phyloP scores from a whole-genome alignment of 2,329 filamentous ascomycete species.

The Xylariaceae sp. region DNA sequence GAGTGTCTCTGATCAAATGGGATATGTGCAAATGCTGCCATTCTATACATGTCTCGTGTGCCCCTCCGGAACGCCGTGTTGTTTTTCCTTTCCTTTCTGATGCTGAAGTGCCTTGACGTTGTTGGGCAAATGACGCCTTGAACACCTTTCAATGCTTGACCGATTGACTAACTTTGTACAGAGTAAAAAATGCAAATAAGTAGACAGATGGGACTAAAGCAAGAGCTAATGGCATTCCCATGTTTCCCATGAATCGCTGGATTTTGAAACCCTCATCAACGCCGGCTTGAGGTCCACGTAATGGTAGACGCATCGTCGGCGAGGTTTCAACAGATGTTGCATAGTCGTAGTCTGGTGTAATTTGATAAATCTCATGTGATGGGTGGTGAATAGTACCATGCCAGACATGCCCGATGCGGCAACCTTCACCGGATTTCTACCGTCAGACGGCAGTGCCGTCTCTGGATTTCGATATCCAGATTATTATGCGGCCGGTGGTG shows the following conservation, averaged over 20 bases:
- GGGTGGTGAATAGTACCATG: no score
- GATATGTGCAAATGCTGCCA: slow-evolving; percentile 25
- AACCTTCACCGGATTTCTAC: neutral
- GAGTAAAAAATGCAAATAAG: slow-evolving; percentile 16
- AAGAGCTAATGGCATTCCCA: neutral
- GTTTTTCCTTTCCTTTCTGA: slow-evolving; percentile 17
- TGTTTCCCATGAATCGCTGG: neutral
- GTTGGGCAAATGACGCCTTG: slow-evolving; percentile 18
- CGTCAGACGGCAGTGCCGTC: no score
- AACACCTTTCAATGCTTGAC: slow-evolving; percentile 27
- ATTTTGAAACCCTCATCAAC: neutral
- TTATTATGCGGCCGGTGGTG: slow-evolving; percentile 39
- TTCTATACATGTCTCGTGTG: slow-evolving; percentile 21
- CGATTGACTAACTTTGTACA: slow-evolving; percentile 24
- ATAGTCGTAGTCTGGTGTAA: no score
- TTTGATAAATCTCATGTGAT: no score
- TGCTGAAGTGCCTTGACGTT: slow-evolving; percentile 23
- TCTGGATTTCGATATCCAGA: no score
- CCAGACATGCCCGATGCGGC: neutral
- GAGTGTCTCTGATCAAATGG: slow-evolving; percentile 3
- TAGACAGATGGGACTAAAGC: slow-evolving; percentile 1
- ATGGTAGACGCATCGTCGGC: no score
- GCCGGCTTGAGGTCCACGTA: no score
- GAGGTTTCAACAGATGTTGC: no score
- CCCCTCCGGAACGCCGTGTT: slow-evolving; percentile 18